Evolutionary conservation across 805 yeast genomes (phyloP), one percentile per base, ranked within the genome.

Genomic region (Candida andamanensis): DNA sequence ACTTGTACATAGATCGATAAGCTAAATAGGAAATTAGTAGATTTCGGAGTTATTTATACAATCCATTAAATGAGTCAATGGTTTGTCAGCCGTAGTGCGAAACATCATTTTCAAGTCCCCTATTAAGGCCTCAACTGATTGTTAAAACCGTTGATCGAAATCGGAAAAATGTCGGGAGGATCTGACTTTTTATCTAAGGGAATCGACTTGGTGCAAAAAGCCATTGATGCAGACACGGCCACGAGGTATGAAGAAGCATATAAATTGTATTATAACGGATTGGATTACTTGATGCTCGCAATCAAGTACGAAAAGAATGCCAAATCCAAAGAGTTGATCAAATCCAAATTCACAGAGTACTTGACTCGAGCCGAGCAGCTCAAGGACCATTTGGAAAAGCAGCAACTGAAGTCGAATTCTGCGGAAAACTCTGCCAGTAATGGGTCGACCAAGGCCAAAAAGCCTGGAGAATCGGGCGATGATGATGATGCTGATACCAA

Each of bases 221-320:
- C 98, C 15, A 87, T 92, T 34, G 96, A 87, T 54, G 86, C 95
- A 5, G 98, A 92, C 54, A 78, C 85, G 12, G 87, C 87, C 15
- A 80, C 90, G 32, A 72, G 80, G 43, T 90, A 89, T 48, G 95
- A 85, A 32, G 97, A 92, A 45, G 97, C 98, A 0, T 90, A 90
- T 58, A 84, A 86, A 39, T 73, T 85, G 28, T 92, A 92, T 60
- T 89, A 85, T 63, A 84, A 84, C 48, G 97, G 97, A 2, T 67
- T 92, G 35, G 97, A 92, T 57, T 92, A 92, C 60, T 68, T 92
- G 47, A 87, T 92, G 96, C 69, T 87, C 45, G 98, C 98, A 4
- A 69, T 92, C 47, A 92, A 92, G 60, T 90, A 57, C 40, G 98
- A 92, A 58, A 90, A 89, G 58, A 92, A 89, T 58, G 80, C 82